These are phyloP conservation scores for Teunomyces kruisii DNA, from an alignment of 805 yeast species.

Conservation along the genomic window DNA sequence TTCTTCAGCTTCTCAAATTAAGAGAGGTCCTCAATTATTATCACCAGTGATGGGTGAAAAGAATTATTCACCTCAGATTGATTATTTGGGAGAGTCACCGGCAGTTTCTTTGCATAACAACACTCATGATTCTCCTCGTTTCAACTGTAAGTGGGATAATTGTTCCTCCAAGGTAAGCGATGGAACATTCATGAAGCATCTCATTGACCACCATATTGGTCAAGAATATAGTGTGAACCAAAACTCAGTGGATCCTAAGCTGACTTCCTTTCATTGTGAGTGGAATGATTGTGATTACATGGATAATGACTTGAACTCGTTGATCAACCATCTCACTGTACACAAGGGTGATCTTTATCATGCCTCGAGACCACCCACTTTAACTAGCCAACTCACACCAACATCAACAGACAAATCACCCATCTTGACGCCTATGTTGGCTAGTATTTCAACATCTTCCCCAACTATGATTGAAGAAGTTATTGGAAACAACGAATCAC, in stretches of 20 bases:
- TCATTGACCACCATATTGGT: constrained; percentile 51
- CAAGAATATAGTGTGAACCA: constrained; percentile 38
- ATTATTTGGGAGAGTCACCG: background rate
- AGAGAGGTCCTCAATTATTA: background rate
- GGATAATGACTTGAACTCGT: constrained; percentile 49
- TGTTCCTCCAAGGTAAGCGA: constrained; percentile 48
- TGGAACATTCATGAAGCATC: constrained; percentile 30
- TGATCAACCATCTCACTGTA: constrained; percentile 53
- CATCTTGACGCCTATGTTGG: background rate
- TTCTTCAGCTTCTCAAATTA: background rate
- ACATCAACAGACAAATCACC: constrained; percentile 11
- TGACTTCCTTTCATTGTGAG: constrained; percentile 52
- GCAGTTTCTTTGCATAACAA: background rate
- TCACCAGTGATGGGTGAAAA: background rate
- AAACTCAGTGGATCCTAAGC: constrained; percentile 6
- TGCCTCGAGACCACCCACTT: constrained; percentile 2
- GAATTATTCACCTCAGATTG: background rate
- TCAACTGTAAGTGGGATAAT: constrained; percentile 66
- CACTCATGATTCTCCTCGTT: constrained; percentile 5
- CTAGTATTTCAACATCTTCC: background rate
- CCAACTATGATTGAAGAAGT: background rate
- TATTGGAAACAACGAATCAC: background rate
- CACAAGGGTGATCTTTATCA: constrained; percentile 21
- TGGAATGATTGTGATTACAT: constrained; percentile 72
- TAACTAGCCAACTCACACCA: constrained; percentile 9